phyloP scores from a whole-genome alignment of 306 rosid genomes.

The Cyclanthera cordifolia region DNA sequence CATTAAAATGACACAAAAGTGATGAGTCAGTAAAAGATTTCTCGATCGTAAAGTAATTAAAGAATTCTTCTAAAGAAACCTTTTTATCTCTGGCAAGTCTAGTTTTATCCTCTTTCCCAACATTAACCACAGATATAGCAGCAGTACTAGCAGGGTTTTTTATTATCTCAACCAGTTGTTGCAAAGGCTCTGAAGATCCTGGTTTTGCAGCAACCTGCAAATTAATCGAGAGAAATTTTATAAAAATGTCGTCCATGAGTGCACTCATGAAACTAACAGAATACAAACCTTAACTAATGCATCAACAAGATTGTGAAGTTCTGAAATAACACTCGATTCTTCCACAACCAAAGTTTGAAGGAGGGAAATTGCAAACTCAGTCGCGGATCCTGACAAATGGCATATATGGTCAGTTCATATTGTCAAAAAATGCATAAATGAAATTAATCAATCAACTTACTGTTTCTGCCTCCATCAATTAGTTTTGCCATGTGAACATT shows the following conservation, averaged over 20 bases:
- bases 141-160: slow-evolving; percentile 53
- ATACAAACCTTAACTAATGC: slow-evolving; percentile 72
- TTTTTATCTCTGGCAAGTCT: slow-evolving; percentile 66
- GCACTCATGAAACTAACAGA: slow-evolving; percentile 2
- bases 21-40: too few species aligned
- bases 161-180: slow-evolving; percentile 67
- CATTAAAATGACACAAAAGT: neutral
- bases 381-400: slow-evolving; percentile 68
- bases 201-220: slow-evolving; percentile 77
- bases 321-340: slow-evolving; percentile 79
- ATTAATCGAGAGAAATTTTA: slow-evolving; percentile 14
- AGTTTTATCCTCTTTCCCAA: slow-evolving; percentile 81
- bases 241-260: neutral
- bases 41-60: neutral
- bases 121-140: slow-evolving; percentile 35
- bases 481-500: slow-evolving; percentile 96
- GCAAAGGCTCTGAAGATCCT: slow-evolving; percentile 82
- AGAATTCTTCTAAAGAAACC: slow-evolving; percentile 26
- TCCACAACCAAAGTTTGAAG: slow-evolving; percentile 62
- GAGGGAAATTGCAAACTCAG: slow-evolving; percentile 72
- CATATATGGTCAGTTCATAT: slow-evolving; percentile 18
- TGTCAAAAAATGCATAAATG: neutral
- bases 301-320: slow-evolving; percentile 92
- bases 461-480: slow-evolving; percentile 93
- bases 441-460: slow-evolving; percentile 37